Base-by-base conservation (phyloP, 306 rosid genomes). In the Vigna mungo region DNA sequence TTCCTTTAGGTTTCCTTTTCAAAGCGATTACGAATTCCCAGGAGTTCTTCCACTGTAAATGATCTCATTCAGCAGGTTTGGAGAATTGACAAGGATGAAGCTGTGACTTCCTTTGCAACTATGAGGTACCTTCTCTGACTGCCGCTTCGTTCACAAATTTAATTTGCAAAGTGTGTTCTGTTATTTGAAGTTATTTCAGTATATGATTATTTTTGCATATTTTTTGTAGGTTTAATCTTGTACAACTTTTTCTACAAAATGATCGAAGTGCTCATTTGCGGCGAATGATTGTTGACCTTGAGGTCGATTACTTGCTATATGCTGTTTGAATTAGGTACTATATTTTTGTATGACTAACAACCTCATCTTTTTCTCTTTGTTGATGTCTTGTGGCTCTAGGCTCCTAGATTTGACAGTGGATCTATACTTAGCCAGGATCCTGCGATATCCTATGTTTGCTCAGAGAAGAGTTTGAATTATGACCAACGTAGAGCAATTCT, bases 361-460 rank as follows among this genome's bases (percentile, higher is more conserved):
- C 71, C 44, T 77, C 48, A n/a, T 41, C 66, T 69, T 80, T 51
- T 79, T 52, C 58, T 79, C 58, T 79, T 46, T 77, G 5, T 46
- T 53, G 49, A 71, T 81, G 77, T 16, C 44, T 23, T 84, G 63
- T 82, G 75, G 71, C 48, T 82, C 49, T 80, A 94, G 98, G 89
- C 96, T 85, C 98, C 98, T 82, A 89, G 90, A 76, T 94, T 94
- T 83, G 98, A 94, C 81, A 83, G 86, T 83, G 95, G 96, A 67
- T 83, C 95, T 79, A 75, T 85, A 79, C 68, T 85, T 70, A 94
- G 98, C 80, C 98, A 92, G 79, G 97, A 94, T 87, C 97, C 98
- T 59, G 98, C 97, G 68, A 84, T 94, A 81, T 85, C 93, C 36
- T 94, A 90, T 71, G 83, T 94, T 44, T 85, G 95, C 95, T 94